Base-by-base conservation (phyloP, 306 rosid genomes). In the Dryas alaskensis region DNA sequence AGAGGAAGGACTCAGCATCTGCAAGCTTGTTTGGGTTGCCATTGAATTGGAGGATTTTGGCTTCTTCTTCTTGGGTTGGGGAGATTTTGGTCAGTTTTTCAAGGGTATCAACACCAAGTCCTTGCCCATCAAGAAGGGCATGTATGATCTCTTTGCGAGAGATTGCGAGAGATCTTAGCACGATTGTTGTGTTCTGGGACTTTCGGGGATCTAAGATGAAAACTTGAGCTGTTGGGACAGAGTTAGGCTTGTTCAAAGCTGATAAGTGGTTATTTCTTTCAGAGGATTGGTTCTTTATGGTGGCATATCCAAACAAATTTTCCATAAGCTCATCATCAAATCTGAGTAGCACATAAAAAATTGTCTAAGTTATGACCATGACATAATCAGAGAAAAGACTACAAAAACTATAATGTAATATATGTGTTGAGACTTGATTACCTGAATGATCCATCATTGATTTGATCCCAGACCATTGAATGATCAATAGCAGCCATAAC, bases 401-500 rank as follows among this genome's bases (percentile, higher is more conserved):
- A 5, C 39, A 14, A 49, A 9, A 44, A 43, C 14, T 4, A 14
- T 10, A 6, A 31, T 10, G 19, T 40, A 12, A n/a, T n/a, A 42
- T 31, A 1, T 31, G 37, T 39, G 27, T 31, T 31, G 62, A 49
- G 73, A 27, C 60, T 55, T 25, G 72, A 2, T 39, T 87, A 87
- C 98, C 92, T 44, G 75, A 91, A 87, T 72, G 96, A 89, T 25
- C 96, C 97, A 60, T 86, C 96, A 67, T 85, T 82, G 81, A 93
- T 85, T 86, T 86, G 84, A 81, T 92, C 90, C 96, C 96, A 92
- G 60, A 89, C 97, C 63, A 89, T 86, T 53, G 93, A 85, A 77
- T 86, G 98, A 81, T 91, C 93, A 75, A 79, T 93, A 74, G 79
- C 87, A 5, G 97, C 91, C 46, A 62, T 78, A 60, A 91, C 96